Conservation (phyloP, 208 protist species). For the Trypanosoma scelopori region DNA sequence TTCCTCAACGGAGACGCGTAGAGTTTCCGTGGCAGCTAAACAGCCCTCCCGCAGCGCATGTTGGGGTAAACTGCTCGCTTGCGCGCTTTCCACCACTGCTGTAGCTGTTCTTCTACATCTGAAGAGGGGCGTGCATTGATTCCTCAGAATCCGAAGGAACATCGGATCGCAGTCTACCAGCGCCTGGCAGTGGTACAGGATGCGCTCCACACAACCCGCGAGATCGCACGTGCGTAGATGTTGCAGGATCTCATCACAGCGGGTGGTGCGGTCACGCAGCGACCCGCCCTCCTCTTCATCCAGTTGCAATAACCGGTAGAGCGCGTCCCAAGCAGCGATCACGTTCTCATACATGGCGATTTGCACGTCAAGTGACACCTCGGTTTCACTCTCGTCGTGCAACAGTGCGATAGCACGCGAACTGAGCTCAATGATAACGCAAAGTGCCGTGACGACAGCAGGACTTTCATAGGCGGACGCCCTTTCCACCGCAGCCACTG, state of each 20-base stretch:
- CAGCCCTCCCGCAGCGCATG: background rate
- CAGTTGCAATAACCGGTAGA: conserved; percentile 4
- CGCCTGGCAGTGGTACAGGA: conserved; percentile 11
- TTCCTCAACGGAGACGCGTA: background rate
- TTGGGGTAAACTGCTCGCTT: background rate
- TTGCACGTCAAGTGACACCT: conserved; percentile 8
- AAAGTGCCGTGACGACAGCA: conserved; percentile 52
- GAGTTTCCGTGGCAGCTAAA: background rate
- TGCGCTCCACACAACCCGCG: conserved; percentile 11
- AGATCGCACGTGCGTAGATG: conserved; percentile 33
- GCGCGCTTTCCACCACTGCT: background rate
- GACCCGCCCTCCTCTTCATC: background rate
- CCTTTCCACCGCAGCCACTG: conserved; percentile 46
- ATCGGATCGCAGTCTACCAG: conserved; percentile 14
- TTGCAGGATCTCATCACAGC: conserved; percentile 31
- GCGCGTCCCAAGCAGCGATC: conserved; percentile 28
- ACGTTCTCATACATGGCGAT: conserved; percentile 83
- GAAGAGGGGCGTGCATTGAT: conserved; percentile 16
- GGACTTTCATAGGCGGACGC: conserved; percentile 49
- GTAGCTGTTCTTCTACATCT: background rate
- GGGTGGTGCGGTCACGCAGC: background rate
- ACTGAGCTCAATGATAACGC: conserved; percentile 30
- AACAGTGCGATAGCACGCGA: conserved; percentile 6
- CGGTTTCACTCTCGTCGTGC: background rate
- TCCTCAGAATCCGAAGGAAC: conserved; percentile 16